These are phyloP conservation scores for Aurantiochytrium sp. DNA, from an alignment of 108 stramenopile species.

Conservation along the genomic window DNA sequence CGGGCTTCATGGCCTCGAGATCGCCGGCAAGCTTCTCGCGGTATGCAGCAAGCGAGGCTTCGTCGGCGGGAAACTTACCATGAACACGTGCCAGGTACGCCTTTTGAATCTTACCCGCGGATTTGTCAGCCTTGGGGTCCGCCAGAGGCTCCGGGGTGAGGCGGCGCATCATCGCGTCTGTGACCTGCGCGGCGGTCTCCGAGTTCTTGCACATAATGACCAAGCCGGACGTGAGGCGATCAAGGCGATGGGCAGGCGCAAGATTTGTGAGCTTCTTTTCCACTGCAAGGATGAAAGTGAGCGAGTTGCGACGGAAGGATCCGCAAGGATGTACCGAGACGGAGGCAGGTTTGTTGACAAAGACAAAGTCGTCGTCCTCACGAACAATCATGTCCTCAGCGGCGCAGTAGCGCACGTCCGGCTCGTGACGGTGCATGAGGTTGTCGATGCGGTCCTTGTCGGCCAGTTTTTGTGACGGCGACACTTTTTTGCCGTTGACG, in stretches of 20 bases:
- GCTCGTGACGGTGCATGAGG: slow-evolving; percentile 51
- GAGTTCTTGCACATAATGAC: slow-evolving; percentile 41
- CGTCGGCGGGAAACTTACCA: slow-evolving; percentile 33
- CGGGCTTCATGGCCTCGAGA: neutral
- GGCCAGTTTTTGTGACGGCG: neutral
- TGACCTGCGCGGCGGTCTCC: slow-evolving; percentile 29
- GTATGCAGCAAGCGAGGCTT: neutral
- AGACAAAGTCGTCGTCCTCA: slow-evolving; percentile 55
- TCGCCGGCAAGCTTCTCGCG: neutral
- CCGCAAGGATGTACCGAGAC: slow-evolving; percentile 89
- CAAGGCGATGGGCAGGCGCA: slow-evolving; percentile 32
- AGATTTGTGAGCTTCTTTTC: neutral
- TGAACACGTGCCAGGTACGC: slow-evolving; percentile 46
- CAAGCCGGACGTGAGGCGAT: slow-evolving; percentile 46
- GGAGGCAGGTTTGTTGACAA: slow-evolving; percentile 79
- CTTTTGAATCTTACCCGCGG: slow-evolving; percentile 21
- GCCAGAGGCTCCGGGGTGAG: neutral
- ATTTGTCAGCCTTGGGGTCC: neutral
- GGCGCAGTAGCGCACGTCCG: slow-evolving; percentile 36
- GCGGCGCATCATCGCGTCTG: slow-evolving; percentile 24
- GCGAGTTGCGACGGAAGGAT: slow-evolving; percentile 70
- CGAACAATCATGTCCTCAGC: slow-evolving; percentile 45
- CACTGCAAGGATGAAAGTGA: slow-evolving; percentile 38
- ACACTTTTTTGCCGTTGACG: slow-evolving; percentile 30
- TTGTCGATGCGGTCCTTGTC: slow-evolving; percentile 28